Percentiles rank a stretch among this genome's conserved stretches.
Conservation (phyloP, 2,329 filamentous ascomycete species). For the Penicillium griseofulvum region DNA sequence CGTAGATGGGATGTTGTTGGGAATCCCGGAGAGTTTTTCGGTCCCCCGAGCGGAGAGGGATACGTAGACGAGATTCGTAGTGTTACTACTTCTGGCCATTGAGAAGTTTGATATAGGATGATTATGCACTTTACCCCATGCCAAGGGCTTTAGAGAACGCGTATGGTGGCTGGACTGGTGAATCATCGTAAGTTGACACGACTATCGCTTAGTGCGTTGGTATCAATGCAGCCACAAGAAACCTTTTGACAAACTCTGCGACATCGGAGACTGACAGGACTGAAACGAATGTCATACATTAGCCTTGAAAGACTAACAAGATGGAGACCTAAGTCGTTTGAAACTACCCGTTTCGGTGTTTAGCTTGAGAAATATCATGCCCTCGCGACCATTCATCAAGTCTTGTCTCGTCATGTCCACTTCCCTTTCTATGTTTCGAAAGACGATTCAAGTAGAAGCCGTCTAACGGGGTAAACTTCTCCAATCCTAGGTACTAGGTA, state of each 20-base stretch:
- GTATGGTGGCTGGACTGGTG: background rate
- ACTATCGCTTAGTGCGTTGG: background rate
- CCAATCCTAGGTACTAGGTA: background rate
- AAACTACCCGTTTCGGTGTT: background rate
- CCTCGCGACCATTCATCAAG: background rate
- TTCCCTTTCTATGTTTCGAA: no score
- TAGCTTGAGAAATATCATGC: no score
- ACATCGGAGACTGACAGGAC: background rate
- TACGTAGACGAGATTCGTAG: background rate
- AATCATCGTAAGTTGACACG: no score
- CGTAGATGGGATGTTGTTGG: background rate
- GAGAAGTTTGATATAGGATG: background rate
- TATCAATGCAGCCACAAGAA: background rate
- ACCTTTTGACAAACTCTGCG: background rate
- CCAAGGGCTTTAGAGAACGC: background rate
- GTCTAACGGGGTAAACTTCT: no score
- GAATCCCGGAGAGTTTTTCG: background rate
- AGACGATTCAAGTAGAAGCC: no score
- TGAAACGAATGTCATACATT: background rate
- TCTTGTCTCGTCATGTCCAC: background rate
- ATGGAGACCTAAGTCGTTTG: no score
- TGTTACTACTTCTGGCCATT: background rate
- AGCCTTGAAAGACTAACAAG: no score
- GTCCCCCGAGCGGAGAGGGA: background rate
- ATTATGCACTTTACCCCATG: background rate